Evolutionary conservation across 2,329 filamentous ascomycete genomes (phyloP).

Genomic region (Verticillium nubilum): DNA sequence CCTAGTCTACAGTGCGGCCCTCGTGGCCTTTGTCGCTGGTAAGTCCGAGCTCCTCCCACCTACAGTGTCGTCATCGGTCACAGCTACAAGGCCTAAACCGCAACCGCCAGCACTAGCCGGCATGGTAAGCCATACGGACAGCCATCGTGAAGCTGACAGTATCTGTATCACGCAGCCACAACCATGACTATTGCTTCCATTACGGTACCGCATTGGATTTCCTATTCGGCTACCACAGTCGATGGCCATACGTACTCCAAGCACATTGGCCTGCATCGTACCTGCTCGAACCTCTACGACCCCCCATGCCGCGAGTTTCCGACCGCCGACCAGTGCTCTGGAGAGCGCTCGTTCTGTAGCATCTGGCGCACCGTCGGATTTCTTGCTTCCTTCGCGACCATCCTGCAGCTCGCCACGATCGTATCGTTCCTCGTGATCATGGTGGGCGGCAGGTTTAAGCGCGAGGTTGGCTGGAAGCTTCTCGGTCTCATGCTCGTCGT

Average conservation of each 20-base stretch:
- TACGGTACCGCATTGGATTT: conserved; percentile 65
- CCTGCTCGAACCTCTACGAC: conserved; percentile 66
- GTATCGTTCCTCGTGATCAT: conserved; percentile 75
- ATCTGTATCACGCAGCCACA: conserved; percentile 44
- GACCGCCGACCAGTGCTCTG: conserved; percentile 58
- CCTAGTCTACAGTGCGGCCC: conserved; percentile 34
- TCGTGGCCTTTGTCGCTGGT: conserved; percentile 38
- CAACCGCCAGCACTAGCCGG: not conserved
- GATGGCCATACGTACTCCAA: conserved; percentile 43
- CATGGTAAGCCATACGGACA: not conserved
- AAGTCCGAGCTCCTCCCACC: conserved; percentile 17
- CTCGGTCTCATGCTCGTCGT: conserved; percentile 60
- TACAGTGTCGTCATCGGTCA: conserved; percentile 8
- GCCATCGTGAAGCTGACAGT: not conserved
- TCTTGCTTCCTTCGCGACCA: conserved; percentile 75
- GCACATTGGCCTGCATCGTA: conserved; percentile 72
- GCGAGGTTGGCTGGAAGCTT: conserved; percentile 79
- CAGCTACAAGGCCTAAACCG: conserved; percentile 1
- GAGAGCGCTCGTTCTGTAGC: conserved; percentile 74
- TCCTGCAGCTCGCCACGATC: conserved; percentile 77
- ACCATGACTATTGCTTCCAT: conserved; percentile 67
- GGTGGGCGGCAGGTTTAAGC: conserved; percentile 69
- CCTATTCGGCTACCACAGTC: conserved; percentile 50
- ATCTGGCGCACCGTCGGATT: conserved; percentile 90
- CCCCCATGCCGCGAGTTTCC: conserved; percentile 62